phyloP scores from a whole-genome alignment of 805 yeast genomes.

The Cyberlindnera bimundalis region DNA sequence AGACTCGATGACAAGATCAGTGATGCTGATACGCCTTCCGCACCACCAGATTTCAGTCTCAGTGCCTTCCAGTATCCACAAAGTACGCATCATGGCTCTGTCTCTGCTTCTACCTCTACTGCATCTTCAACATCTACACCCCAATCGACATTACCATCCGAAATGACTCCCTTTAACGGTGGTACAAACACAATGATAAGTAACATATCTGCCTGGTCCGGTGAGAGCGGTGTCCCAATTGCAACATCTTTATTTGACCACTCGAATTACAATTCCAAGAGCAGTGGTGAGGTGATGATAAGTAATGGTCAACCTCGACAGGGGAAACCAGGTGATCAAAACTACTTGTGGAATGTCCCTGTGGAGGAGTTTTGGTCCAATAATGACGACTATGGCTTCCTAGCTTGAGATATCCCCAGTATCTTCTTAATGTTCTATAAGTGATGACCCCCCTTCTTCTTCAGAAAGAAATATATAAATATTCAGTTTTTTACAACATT shows the following conservation, averaged over 20 bases:
- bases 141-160: constrained; percentile 16
- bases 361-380: constrained; percentile 47
- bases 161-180: constrained; percentile 31
- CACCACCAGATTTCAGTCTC: constrained; percentile 18
- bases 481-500: constrained; percentile 1
- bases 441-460: not conserved
- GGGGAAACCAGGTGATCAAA: constrained; percentile 8
- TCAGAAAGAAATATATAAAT: not conserved
- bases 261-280: constrained; percentile 11
- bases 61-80: constrained; percentile 21
- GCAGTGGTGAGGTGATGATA: constrained; percentile 6
- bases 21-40: constrained; percentile 7
- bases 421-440: not conserved
- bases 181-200: constrained; percentile 59
- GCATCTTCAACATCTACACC: constrained; percentile 18
- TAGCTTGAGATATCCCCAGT: constrained; percentile 25
- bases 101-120: constrained; percentile 5
- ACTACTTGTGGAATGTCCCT: constrained; percentile 30
- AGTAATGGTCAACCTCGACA: constrained; percentile 1
- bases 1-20: not conserved
- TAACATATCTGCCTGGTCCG: constrained; percentile 60
- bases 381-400: constrained; percentile 47
- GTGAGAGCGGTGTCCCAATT: constrained; percentile 36
- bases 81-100: constrained; percentile 9
- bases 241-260: constrained; percentile 27